Base-by-base conservation (phyloP, 2,329 filamentous ascomycete genomes). In the Stachybotrys echinatus region DNA sequence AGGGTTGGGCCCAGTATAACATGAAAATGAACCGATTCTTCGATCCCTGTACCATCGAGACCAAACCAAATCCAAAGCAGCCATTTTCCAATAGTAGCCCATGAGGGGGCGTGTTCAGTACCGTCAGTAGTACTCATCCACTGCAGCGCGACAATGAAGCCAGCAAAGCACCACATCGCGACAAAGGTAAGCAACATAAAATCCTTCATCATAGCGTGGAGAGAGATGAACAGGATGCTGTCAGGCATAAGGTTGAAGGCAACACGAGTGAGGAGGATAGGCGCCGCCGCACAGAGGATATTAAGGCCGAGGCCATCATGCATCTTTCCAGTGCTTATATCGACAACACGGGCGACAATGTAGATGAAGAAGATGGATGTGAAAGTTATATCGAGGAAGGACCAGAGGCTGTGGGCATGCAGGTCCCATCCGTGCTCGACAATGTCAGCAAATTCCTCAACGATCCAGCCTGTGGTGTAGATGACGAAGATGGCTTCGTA, bases 31-130 rank as follows among this genome's bases (percentile, higher is more conserved):
- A 68, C 68, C 3, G 71, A 72, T 51, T 73, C 69, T 51, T 76
- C 72, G 43, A 79, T 77, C 12, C 75, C 75, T 5, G 76, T 77
- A 20, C 75, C 86, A 52, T 89, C 86, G 2, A 89, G 77, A 2
- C 86, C 86, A 57, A 89, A 89, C 86, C 86, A 89, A 57, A 89
- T 87, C 83, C 84, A 89, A 3, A 89, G 74, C 76, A 89, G 86
- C 86, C 86, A 89, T 65, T 88, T 88, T 27, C 79, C 79, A 46
- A 89, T 85, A 0, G 83, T 85, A 23, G 67, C 63, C 70, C 71
- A 74, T 37, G 60, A 62, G 2, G 68, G 66, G 20, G 62, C 55
- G 52, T 67, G 51, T 51, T 63, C 52, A 17, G 54, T 54, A 23
- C 56, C 63, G 20, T 59, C 62, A 2, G 60, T 60, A 22, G 59